Conservation (phyloP, 345 rosid species). For the Boechera divaricarpa region DNA sequence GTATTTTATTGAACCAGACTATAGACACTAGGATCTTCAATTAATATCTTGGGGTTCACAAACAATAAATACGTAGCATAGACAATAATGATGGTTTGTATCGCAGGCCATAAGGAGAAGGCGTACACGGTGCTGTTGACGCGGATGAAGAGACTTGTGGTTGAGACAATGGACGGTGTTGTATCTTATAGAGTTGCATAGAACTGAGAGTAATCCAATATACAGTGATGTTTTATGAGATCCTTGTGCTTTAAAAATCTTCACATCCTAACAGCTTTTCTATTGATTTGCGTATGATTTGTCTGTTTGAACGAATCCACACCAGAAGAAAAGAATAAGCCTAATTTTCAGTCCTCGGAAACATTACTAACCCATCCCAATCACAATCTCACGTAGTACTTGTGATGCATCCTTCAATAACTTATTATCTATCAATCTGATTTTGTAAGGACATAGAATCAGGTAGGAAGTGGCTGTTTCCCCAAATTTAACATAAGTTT, state of each 20-base stretch:
- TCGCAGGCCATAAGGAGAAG: constrained; percentile 69
- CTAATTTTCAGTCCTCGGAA: not conserved
- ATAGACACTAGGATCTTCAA: constrained; percentile 15
- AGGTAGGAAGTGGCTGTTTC: not conserved
- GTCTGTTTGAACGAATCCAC: not conserved
- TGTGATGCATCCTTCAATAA: not conserved
- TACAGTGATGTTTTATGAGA: not conserved
- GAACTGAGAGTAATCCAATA: not conserved
- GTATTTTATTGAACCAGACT: not conserved
- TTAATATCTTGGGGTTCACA: not conserved
- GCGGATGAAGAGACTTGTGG: constrained; percentile 66
- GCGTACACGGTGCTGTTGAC: constrained; percentile 63
- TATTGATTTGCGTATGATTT: not conserved
- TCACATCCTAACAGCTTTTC: not conserved
- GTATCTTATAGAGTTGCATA: constrained; percentile 58
- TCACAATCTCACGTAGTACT: not conserved
- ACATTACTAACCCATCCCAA: too few relatives aligned
- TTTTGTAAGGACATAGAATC: not conserved
- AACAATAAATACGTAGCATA: not conserved
- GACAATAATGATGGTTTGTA: constrained; percentile 29
- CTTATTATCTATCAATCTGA: not conserved
- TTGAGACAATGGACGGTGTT: constrained; percentile 63
- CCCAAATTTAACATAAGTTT: not conserved
- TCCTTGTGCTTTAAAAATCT: constrained; percentile 3
- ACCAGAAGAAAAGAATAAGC: not conserved